phyloP scores from a whole-genome alignment of 2,329 filamentous ascomycete species.

The Fusarium duplospermum region DNA sequence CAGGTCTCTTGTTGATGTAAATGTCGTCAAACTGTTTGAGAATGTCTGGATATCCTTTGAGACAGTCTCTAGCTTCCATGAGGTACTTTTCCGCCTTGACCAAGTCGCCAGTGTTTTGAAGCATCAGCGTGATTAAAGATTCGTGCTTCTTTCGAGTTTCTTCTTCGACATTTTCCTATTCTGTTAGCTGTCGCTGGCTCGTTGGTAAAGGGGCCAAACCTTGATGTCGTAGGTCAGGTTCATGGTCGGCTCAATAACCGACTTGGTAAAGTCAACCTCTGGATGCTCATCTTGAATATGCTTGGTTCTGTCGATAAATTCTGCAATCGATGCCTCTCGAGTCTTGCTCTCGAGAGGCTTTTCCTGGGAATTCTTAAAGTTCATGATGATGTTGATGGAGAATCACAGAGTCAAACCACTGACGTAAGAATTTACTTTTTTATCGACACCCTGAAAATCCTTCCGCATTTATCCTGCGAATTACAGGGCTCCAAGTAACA shows the following conservation, averaged over 20 bases:
- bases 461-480: background rate
- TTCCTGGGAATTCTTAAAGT: background rate
- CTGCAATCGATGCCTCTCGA: constrained; percentile 28
- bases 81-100: constrained; percentile 34
- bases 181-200: background rate
- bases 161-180: constrained; percentile 22
- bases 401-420: constrained; percentile 5
- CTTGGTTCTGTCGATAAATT: constrained; percentile 23
- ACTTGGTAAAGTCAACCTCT: constrained; percentile 27
- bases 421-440: constrained; percentile 11
- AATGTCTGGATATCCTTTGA: constrained; percentile 24
- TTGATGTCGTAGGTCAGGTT: constrained; percentile 36
- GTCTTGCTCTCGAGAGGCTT: constrained; percentile 15
- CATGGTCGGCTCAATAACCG: constrained; percentile 36
- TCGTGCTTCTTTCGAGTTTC: constrained; percentile 19
- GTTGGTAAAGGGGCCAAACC: background rate
- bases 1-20: constrained; percentile 31
- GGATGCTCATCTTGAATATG: constrained; percentile 28
- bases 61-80: constrained; percentile 31
- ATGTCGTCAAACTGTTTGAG: constrained; percentile 34
- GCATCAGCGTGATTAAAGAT: constrained; percentile 25
- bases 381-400: constrained; percentile 1
- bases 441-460: background rate
- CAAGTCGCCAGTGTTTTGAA: constrained; percentile 20
- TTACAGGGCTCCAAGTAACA: constrained; percentile 25